These are phyloP conservation scores for Diaporthe nobilis DNA, from an alignment of 2,329 filamentous ascomycete genomes.

Conservation along the genomic window DNA sequence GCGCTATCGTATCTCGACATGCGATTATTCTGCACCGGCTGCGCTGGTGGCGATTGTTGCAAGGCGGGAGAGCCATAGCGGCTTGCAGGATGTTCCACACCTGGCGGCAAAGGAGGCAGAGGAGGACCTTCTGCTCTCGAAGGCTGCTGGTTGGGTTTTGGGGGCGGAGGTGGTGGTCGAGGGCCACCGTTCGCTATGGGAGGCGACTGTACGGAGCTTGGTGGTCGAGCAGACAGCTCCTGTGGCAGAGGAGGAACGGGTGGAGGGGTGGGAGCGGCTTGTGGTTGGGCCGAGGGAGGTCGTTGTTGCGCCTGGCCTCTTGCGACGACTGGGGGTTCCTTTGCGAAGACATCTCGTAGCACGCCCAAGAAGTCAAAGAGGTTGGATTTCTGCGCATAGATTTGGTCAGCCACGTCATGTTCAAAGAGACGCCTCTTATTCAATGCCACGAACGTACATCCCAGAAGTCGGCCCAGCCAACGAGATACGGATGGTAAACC, in stretches of 20 bases:
- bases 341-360: slow-evolving; percentile 88
- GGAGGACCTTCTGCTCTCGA: slow-evolving; percentile 50
- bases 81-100: slow-evolving; percentile 46
- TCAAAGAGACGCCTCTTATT: fast-evolving
- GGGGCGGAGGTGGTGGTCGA: slow-evolving; percentile 66
- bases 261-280: slow-evolving; percentile 64
- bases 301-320: slow-evolving; percentile 67
- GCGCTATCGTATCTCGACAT: slow-evolving; percentile 53
- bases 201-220: slow-evolving; percentile 52
- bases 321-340: slow-evolving; percentile 92
- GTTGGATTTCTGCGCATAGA: slow-evolving; percentile 79
- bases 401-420: slow-evolving; percentile 41
- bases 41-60: slow-evolving; percentile 37
- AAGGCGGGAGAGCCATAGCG: slow-evolving; percentile 38
- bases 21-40: slow-evolving; percentile 45
- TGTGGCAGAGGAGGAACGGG: slow-evolving; percentile 81
- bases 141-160: slow-evolving; percentile 61
- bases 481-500: slow-evolving; percentile 95
- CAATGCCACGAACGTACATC: slow-evolving; percentile 74
- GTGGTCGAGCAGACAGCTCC: slow-evolving; percentile 66
- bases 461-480: slow-evolving; percentile 90
- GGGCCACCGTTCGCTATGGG: slow-evolving; percentile 47
- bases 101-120: slow-evolving; percentile 53
- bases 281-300: slow-evolving; percentile 54
- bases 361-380: slow-evolving; percentile 86